phyloP scores from a whole-genome alignment of 176 grass and related monocot species.

The Paspalum vaginatum region DNA sequence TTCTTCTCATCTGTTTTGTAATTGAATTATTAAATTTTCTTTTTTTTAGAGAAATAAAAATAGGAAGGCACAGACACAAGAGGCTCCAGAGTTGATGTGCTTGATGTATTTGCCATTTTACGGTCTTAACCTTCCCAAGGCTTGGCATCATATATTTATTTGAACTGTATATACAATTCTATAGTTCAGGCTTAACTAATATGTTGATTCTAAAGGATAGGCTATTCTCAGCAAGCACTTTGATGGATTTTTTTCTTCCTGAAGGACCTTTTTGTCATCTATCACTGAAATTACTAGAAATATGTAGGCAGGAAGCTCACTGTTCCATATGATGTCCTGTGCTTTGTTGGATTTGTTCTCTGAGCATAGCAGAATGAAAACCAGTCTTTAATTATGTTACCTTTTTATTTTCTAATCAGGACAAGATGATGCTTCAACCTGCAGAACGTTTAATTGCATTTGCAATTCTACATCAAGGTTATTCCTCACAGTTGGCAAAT shows the following conservation, averaged over 20 bases:
- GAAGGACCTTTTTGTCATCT: conserved; percentile 14
- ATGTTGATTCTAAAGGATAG: background rate
- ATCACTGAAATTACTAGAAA: conserved; percentile 13
- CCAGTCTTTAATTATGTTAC: background rate
- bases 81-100: background rate
- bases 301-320: background rate
- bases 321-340: conserved; percentile 9
- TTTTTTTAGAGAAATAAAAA: background rate
- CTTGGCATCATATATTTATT: background rate
- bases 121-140: background rate
- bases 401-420: conserved; percentile 55
- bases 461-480: conserved; percentile 72
- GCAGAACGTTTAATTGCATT: conserved; percentile 90
- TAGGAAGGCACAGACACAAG: background rate
- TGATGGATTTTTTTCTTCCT: background rate
- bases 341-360: conserved; percentile 29
- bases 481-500: conserved; percentile 70
- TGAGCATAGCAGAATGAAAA: background rate
- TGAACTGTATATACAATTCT: conserved; percentile 26
- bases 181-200: background rate
- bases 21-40: background rate
- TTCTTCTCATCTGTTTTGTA: conserved; percentile 12
- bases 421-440: conserved; percentile 78
- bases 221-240: conserved; percentile 1
- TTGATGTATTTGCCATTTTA: background rate